Evolutionary conservation across 164 flowering plant genomes (phyloP).

Genomic region (Umbellularia californica): DNA sequence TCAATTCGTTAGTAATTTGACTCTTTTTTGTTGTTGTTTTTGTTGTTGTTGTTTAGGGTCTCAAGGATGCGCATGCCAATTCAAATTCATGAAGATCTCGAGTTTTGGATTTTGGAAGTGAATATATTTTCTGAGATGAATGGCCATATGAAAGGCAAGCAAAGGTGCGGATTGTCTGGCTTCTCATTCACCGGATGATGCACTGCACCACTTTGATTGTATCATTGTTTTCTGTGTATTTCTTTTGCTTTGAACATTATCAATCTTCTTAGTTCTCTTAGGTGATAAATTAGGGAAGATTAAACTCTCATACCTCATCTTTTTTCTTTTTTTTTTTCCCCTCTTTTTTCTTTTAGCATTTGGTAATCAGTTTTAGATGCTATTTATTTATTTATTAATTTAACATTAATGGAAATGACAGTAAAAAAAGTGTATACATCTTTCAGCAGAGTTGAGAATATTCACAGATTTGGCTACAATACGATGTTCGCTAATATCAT

Average conservation of each 20-base stretch:
- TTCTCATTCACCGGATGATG: not conserved
- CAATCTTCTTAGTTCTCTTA: not conserved
- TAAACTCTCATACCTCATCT: not conserved
- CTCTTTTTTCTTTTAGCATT: not conserved
- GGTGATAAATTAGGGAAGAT: not conserved
- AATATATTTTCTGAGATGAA: not conserved
- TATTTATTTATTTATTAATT: too few species aligned
- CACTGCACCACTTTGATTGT: not conserved
- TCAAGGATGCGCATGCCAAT: constrained; percentile 21
- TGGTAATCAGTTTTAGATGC: not conserved
- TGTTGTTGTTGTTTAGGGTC: constrained; percentile 9
- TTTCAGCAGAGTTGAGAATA: too few species aligned
- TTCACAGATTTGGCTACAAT: too few species aligned
- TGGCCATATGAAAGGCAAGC: not conserved
- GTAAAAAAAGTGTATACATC: too few species aligned
- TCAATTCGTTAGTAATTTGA: not conserved
- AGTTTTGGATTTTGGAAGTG: not conserved
- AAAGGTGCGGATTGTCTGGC: not conserved
- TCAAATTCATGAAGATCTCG: constrained; percentile 11
- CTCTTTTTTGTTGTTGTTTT: not conserved
- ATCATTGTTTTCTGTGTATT: not conserved
- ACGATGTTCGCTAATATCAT: too few species aligned
- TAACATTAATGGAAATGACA: not conserved
- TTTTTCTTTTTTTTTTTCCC: too few species aligned
- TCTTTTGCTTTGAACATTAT: not conserved